A percentile compares a stretch with the other conserved stretches of the same genome.
These are phyloP conservation scores for Botrytis aclada DNA, from an alignment of 2,329 filamentous ascomycete species.

Conservation along the genomic window DNA sequence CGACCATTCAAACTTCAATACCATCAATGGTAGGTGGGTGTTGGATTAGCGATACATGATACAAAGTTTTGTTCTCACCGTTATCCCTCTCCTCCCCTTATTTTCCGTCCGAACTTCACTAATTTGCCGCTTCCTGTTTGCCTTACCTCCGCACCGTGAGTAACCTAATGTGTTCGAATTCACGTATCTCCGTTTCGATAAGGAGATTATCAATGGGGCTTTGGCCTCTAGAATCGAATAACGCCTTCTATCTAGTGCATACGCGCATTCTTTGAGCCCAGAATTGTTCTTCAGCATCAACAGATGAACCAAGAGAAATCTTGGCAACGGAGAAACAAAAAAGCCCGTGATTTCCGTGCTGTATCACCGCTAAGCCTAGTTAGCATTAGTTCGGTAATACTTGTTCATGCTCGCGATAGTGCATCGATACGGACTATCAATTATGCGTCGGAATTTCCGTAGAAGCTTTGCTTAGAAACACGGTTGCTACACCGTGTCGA, in stretches of 20 bases:
- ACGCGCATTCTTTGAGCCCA: background rate
- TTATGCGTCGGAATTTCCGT: background rate
- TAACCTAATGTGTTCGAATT: background rate
- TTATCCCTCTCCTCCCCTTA: background rate
- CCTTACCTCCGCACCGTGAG: background rate
- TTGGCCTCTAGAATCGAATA: background rate
- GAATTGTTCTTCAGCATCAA: background rate
- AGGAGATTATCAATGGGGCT: background rate
- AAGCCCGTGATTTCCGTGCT: slow-evolving; percentile 2
- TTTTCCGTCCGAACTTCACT: background rate
- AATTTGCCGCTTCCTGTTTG: background rate
- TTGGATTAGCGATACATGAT: background rate
- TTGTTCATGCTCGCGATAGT: background rate
- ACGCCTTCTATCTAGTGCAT: background rate
- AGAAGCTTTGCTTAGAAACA: background rate
- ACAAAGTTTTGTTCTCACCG: background rate
- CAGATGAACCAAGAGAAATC: background rate
- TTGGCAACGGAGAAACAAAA: background rate
- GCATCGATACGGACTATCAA: background rate
- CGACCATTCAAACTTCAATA: background rate
- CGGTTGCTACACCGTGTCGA: background rate
- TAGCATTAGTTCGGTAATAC: background rate
- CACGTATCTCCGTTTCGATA: background rate
- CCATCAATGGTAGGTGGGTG: background rate
- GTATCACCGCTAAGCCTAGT: background rate